Conservation (phyloP, 2,329 filamentous ascomycete genomes). For the Paecilomyces niveus region DNA sequence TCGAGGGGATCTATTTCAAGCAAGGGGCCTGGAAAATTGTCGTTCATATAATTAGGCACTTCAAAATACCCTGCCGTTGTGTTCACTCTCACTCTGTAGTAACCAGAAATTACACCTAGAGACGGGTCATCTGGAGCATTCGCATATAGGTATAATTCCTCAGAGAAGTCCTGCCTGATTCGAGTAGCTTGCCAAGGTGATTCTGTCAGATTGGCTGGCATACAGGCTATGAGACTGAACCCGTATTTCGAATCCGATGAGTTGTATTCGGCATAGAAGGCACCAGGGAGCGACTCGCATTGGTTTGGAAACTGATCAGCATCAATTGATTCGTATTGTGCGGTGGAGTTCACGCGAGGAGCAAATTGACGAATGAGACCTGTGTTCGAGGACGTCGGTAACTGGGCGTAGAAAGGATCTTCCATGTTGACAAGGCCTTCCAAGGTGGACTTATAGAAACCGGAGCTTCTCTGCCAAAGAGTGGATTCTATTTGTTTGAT, state of each 20-base stretch:
- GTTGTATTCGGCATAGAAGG: neutral
- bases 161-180: slow-evolving; percentile 21
- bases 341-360: slow-evolving; percentile 8
- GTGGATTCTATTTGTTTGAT: neutral
- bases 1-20: neutral
- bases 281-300: neutral
- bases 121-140: neutral
- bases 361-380: slow-evolving; percentile 21
- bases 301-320: neutral
- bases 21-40: neutral
- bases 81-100: neutral
- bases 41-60: slow-evolving; percentile 2
- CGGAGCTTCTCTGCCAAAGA: slow-evolving; percentile 14
- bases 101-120: neutral
- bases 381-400: slow-evolving; percentile 15
- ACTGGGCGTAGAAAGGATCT: slow-evolving; percentile 16
- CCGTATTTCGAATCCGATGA: slow-evolving; percentile 10
- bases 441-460: slow-evolving; percentile 10
- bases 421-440: slow-evolving; percentile 11
- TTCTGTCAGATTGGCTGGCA: slow-evolving; percentile 14
- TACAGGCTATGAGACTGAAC: slow-evolving; percentile 12
- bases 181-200: slow-evolving; percentile 20
- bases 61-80: slow-evolving; percentile 2
- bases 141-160: slow-evolving; percentile 21
- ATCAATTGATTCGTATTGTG: neutral